A percentile compares a stretch with the other conserved stretches of the same genome.
Evolutionary conservation across 1,139 yeast genomes (phyloP).

Genomic region (Pichiaceae sp.): DNA sequence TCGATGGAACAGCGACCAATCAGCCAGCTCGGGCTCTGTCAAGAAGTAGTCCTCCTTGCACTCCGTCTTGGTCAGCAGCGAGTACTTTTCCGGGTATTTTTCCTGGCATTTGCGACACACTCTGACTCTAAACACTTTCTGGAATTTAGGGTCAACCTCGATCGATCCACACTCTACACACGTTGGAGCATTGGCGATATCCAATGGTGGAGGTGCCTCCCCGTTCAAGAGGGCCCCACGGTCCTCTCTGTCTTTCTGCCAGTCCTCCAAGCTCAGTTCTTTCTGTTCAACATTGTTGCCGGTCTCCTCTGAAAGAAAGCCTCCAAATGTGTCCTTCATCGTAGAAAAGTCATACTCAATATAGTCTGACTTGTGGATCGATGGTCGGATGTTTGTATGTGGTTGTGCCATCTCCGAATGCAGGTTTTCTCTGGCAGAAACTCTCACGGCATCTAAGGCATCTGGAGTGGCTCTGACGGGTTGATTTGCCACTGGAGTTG

Average conservation of each 20-base stretch:
- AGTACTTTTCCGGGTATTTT: constrained; percentile 74
- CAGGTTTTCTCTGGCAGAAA: constrained; percentile 5
- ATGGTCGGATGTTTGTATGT: constrained; percentile 25
- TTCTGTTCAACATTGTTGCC: constrained; percentile 14
- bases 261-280: constrained; percentile 57
- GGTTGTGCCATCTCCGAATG: constrained; percentile 1
- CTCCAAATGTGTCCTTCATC: constrained; percentile 84
- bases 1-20: constrained; percentile 57
- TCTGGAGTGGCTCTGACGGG: neutral
- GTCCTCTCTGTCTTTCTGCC: constrained; percentile 59
- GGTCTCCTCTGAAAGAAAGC: constrained; percentile 52
- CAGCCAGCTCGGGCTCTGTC: constrained; percentile 88
- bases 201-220: constrained; percentile 63
- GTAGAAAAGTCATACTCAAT: constrained; percentile 90
- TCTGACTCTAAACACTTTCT: constrained; percentile 56
- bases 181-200: constrained; percentile 61
- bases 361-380: constrained; percentile 56
- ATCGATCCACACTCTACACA: constrained; percentile 76
- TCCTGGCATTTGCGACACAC: constrained; percentile 78
- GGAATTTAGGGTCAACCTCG: constrained; percentile 71
- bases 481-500: no score
- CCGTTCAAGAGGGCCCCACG: constrained; percentile 18
- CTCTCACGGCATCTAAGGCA: constrained; percentile 4
- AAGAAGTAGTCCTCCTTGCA: constrained; percentile 85
- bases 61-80: constrained; percentile 89